A percentile compares a stretch with the other conserved stretches of the same genome.
Evolutionary conservation across 2,329 filamentous ascomycete species (phyloP).

Genomic region (Epichloe festucae): DNA sequence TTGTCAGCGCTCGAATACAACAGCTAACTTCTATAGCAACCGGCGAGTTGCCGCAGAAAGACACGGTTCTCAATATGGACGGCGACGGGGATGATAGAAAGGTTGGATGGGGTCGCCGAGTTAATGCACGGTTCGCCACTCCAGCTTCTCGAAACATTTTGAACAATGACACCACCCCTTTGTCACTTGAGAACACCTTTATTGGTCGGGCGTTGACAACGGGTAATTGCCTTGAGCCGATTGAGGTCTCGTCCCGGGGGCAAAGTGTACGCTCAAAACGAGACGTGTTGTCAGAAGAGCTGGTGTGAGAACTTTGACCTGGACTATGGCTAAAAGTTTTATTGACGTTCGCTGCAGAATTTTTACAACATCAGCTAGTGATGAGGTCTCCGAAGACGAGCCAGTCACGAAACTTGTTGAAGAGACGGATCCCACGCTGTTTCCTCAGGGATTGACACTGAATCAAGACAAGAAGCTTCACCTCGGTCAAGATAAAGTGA

Average conservation of each 20-base stretch:
- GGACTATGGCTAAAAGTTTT: not conserved
- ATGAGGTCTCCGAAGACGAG: not conserved
- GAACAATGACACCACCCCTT: not conserved
- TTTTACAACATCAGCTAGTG: not conserved
- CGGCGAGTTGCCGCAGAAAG: slow-evolving; percentile 2
- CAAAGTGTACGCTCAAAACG: not conserved
- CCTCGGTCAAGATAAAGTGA: slow-evolving; percentile 12
- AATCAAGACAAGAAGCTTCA: slow-evolving; percentile 16
- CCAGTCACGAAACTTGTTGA: slow-evolving; percentile 20
- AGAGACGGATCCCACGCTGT: slow-evolving; percentile 13
- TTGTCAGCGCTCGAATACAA: slow-evolving; percentile 17
- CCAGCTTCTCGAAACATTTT: slow-evolving; percentile 13
- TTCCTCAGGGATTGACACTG: slow-evolving; percentile 34
- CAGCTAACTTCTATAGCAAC: slow-evolving; percentile 13
- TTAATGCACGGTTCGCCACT: slow-evolving; percentile 12
- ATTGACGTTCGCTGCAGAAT: not conserved
- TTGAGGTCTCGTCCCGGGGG: slow-evolving; percentile 1
- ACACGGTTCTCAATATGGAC: slow-evolving; percentile 3
- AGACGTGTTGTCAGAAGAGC: not conserved
- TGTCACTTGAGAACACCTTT: slow-evolving; percentile 3
- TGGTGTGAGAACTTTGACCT: not conserved
- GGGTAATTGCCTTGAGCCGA: slow-evolving; percentile 3
- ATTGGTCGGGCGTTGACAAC: slow-evolving; percentile 4
- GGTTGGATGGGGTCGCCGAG: slow-evolving; percentile 17
- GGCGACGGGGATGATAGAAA: slow-evolving; percentile 13